Percentiles rank a stretch among this genome's conserved stretches.
Evolutionary conservation across 202 grass and related monocot genomes (phyloP).

Genomic region (Thinopyrum obtusiflorum): DNA sequence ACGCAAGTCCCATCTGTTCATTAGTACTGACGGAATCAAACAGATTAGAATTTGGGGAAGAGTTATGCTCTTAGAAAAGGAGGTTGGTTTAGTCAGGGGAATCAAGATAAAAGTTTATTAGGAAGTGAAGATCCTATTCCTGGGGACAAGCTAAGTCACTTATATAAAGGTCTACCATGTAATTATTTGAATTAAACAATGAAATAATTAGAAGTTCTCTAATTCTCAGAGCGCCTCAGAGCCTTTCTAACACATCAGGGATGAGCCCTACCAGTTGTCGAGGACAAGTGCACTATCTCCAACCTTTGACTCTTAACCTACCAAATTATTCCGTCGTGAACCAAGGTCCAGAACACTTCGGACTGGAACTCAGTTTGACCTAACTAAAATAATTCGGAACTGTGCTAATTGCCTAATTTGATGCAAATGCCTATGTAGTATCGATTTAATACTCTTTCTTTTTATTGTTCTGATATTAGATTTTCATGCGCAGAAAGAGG

Average conservation of each 20-base stretch:
- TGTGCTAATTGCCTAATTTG: neutral
- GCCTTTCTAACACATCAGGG: neutral
- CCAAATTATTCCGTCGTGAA: neutral
- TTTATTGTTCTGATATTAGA: constrained; percentile 27
- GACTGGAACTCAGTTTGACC: neutral
- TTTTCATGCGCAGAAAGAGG: constrained; percentile 79
- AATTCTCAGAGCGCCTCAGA: neutral
- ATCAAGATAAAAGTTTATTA: neutral
- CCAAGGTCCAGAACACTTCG: neutral
- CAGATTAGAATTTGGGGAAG: constrained; percentile 6
- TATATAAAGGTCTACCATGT: neutral
- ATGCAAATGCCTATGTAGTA: neutral
- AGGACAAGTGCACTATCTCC: neutral
- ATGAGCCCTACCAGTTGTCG: neutral
- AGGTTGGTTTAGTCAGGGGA: neutral
- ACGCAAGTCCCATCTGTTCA: neutral
- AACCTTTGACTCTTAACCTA: neutral
- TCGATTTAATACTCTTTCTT: neutral
- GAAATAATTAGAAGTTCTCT: neutral
- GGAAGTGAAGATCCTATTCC: neutral
- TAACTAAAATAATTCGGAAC: neutral
- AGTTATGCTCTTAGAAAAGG: constrained; percentile 11
- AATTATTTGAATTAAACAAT: constrained; percentile 1
- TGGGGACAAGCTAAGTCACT: neutral
- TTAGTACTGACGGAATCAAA: neutral